These are phyloP conservation scores for Ogataea glucozyma DNA, from an alignment of 805 yeast genomes.

Conservation along the genomic window DNA sequence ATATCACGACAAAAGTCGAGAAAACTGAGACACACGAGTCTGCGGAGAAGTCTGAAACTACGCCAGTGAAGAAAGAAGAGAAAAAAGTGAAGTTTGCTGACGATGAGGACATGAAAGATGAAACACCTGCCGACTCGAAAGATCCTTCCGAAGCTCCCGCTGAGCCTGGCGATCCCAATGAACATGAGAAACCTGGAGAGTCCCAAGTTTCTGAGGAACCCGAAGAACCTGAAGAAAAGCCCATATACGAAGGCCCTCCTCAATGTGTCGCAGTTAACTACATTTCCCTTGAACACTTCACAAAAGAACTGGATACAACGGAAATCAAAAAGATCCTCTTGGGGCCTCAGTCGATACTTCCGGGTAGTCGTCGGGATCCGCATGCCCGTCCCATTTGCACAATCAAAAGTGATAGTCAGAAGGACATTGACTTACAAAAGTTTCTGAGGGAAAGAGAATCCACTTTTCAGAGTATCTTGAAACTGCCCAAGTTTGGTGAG, in stretches of 20 bases:
- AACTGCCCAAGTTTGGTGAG: slow-evolving; percentile 67
- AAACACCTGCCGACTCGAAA: neutral
- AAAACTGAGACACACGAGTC: neutral
- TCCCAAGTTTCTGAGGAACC: neutral
- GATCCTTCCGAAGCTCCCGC: slow-evolving; percentile 1
- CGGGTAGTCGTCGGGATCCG: slow-evolving; percentile 53
- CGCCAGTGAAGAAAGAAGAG: slow-evolving; percentile 11
- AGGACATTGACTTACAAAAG: slow-evolving; percentile 29
- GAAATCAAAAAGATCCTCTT: slow-evolving; percentile 48
- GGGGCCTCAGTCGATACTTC: slow-evolving; percentile 57
- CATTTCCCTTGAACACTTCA: slow-evolving; percentile 53
- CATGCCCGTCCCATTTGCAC: slow-evolving; percentile 47
- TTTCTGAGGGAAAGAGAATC: slow-evolving; percentile 27
- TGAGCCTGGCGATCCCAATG: too few species aligned
- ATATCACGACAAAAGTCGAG: neutral
- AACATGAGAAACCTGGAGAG: neutral
- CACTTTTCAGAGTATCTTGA: slow-evolving; percentile 43
- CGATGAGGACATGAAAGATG: slow-evolving; percentile 12
- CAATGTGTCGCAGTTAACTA: slow-evolving; percentile 59
- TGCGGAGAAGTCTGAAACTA: slow-evolving; percentile 1
- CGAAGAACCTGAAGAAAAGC: slow-evolving; percentile 9
- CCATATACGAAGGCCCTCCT: slow-evolving; percentile 63
- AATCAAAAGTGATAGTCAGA: slow-evolving; percentile 31
- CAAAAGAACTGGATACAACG: slow-evolving; percentile 30
- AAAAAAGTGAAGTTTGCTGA: slow-evolving; percentile 20